Evolutionary conservation across 2,329 filamentous ascomycete genomes (phyloP).

Genomic region (Colletotrichum gloeosporioides): DNA sequence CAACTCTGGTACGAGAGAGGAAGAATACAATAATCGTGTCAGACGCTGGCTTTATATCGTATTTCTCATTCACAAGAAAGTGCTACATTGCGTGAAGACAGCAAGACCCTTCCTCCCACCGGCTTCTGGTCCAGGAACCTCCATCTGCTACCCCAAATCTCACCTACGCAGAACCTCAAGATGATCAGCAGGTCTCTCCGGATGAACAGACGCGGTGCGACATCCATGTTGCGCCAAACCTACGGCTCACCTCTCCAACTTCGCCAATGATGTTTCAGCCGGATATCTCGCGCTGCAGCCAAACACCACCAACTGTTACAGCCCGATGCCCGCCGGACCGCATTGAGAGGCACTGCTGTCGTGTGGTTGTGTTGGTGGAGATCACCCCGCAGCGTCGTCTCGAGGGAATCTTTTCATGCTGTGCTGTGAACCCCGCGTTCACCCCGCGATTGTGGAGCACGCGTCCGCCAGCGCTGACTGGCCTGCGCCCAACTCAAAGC

Average conservation of each 20-base stretch:
- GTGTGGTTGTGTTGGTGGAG: not conserved
- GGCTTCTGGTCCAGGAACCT: not conserved
- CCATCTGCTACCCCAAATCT: not conserved
- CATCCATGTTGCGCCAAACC: not conserved
- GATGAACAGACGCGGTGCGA: not conserved
- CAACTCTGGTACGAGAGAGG: not conserved
- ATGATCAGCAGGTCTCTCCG: not conserved
- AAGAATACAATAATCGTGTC: not conserved
- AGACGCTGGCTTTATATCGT: not conserved
- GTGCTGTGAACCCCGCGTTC: not conserved
- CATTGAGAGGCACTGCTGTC: not conserved
- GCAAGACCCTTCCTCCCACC: not conserved
- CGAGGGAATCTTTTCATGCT: not conserved
- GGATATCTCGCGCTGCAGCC: not conserved
- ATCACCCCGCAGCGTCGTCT: conserved; percentile 13
- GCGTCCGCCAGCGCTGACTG: not conserved
- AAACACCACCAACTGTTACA: not conserved
- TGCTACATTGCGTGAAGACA: not conserved
- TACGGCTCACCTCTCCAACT: not conserved
- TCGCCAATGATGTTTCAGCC: not conserved
- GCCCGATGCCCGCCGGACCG: not conserved
- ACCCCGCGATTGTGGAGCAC: conserved; percentile 6
- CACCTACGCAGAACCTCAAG: not conserved
- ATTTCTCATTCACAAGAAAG: not conserved
- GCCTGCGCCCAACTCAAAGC: not conserved